Evolutionary conservation across 768 basidiomycete species (phyloP).

Genomic region (Lactarius akahatsu): DNA sequence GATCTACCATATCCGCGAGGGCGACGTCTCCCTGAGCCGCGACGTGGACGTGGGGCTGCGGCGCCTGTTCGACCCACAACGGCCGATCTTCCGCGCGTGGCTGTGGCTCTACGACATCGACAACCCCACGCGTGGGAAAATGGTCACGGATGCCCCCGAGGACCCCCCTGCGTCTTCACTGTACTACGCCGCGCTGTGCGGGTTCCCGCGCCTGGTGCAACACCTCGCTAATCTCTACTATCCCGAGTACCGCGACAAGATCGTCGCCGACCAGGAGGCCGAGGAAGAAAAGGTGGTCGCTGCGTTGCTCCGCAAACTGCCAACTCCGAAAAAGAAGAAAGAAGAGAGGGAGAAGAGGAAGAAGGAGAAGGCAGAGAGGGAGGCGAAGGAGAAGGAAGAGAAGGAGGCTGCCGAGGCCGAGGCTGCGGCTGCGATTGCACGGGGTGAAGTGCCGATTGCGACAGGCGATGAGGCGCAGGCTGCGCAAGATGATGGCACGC

Average conservation of each 20-base stretch:
- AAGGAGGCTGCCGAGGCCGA: not conserved
- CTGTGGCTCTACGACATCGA: constrained; percentile 21
- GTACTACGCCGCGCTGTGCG: constrained; percentile 19
- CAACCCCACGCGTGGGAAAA: constrained; percentile 11
- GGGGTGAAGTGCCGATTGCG: not conserved
- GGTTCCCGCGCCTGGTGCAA: constrained; percentile 13
- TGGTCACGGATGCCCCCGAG: constrained; percentile 9
- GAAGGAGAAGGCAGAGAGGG: not conserved
- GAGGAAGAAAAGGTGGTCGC: constrained; percentile 1
- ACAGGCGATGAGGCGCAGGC: not conserved
- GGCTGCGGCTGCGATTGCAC: not conserved
- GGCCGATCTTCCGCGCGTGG: constrained; percentile 16
- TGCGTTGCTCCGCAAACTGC: not conserved
- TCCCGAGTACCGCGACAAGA: not conserved
- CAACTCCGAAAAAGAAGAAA: not conserved
- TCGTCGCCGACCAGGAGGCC: not conserved
- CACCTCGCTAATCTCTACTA: constrained; percentile 10
- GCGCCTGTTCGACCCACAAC: constrained; percentile 15
- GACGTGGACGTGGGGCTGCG: constrained; percentile 17
- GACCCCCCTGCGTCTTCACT: constrained; percentile 1
- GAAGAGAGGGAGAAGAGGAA: not conserved
- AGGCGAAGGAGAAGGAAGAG: not conserved
- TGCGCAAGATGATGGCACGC: not conserved
- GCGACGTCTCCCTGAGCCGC: not conserved
- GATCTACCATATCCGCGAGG: constrained; percentile 11